Evolutionary conservation across 192 early-diverging fungal genomes (phyloP).

Genomic region (Podila minutissima): DNA sequence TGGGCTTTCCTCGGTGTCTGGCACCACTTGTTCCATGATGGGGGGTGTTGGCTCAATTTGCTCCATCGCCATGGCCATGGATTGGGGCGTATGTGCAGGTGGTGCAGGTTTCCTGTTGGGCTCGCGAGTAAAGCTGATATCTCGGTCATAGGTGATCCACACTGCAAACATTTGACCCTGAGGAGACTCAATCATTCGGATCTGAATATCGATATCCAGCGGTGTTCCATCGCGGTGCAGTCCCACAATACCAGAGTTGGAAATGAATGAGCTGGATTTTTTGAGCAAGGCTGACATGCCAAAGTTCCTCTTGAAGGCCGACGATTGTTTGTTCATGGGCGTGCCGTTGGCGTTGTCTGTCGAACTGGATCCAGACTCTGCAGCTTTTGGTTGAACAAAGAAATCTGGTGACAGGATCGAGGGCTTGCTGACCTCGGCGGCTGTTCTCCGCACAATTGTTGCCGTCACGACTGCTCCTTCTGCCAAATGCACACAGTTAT

Average conservation of each 20-base stretch:
- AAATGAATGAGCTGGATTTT: conserved; percentile 21
- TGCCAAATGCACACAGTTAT: conserved; percentile 23
- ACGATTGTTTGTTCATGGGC: conserved; percentile 14
- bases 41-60: conserved; percentile 13
- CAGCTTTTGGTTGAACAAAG: conserved; percentile 30
- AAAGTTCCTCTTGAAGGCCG: conserved; percentile 39
- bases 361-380: conserved; percentile 1
- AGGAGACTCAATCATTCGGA: conserved; percentile 61
- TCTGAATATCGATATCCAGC: conserved; percentile 68
- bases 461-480: conserved; percentile 55
- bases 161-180: conserved; percentile 63
- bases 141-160: conserved; percentile 73
- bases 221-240: conserved; percentile 69
- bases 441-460: conserved; percentile 48
- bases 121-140: conserved; percentile 51
- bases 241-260: conserved; percentile 60
- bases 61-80: conserved; percentile 23
- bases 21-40: conserved; percentile 18
- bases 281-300: conserved; percentile 42
- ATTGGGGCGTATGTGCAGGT: conserved; percentile 1
- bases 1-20: conserved; percentile 26
- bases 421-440: conserved; percentile 37
- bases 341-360: background rate
- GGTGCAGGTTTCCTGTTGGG: conserved; percentile 23
- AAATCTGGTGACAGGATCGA: conserved; percentile 48